phyloP scores from a whole-genome alignment of 345 rosid species.

The Murraya koenigii region DNA sequence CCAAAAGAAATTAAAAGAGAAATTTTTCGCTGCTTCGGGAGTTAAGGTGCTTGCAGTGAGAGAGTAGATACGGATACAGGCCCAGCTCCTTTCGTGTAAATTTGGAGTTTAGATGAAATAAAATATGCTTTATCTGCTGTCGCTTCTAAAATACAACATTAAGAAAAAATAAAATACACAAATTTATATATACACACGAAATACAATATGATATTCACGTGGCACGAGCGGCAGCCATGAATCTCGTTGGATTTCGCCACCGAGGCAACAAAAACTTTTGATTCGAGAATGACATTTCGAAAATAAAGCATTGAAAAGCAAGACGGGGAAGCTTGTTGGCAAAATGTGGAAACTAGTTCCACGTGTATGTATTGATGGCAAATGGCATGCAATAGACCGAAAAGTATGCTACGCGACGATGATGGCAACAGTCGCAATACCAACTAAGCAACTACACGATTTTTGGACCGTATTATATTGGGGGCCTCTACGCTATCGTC shows the following conservation, averaged over 20 bases:
- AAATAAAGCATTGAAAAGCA: background rate
- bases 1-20: background rate
- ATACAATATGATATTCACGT: conserved; percentile 5
- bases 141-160: background rate
- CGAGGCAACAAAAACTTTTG: background rate
- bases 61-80: background rate
- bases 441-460: background rate
- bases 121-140: too few species aligned
- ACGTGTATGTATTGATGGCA: background rate
- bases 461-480: background rate
- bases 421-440: background rate
- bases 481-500: background rate
- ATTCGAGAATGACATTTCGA: conserved; percentile 9
- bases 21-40: conserved; percentile 10
- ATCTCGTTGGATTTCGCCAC: conserved; percentile 1
- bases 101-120: too few species aligned
- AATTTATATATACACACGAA: background rate
- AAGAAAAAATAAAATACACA: background rate
- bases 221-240: conserved; percentile 17
- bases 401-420: too few species aligned
- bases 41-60: background rate
- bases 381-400: too few species aligned
- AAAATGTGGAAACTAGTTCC: background rate
- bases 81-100: too few species aligned
- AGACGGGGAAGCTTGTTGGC: background rate